Conservation (phyloP, 2,329 filamentous ascomycete genomes). For the Sporothrix curviconia region DNA sequence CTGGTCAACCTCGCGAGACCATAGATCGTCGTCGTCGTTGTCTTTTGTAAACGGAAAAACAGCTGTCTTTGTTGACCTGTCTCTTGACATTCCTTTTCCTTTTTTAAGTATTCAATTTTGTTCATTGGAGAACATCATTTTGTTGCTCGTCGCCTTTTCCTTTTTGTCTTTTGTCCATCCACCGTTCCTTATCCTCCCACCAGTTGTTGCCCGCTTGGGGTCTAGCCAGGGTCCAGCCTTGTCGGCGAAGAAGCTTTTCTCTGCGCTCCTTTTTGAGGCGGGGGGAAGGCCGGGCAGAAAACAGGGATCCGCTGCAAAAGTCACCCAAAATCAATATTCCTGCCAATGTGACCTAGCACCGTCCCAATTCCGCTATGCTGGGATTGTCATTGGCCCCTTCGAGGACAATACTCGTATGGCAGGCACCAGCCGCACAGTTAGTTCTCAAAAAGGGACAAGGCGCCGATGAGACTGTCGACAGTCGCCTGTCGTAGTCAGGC, state of each 20-base stretch:
- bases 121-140: neutral
- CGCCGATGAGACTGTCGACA: too few species aligned
- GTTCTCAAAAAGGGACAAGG: too few species aligned
- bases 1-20: too few species aligned
- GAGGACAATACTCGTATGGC: too few species aligned
- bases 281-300: neutral
- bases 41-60: too few species aligned
- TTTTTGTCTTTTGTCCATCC: neutral
- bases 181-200: neutral
- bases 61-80: neutral
- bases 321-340: conserved; percentile 2
- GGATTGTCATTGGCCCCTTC: neutral
- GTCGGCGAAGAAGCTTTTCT: neutral
- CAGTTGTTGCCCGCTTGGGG: neutral
- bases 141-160: too few species aligned
- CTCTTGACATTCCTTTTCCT: neutral
- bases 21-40: too few species aligned
- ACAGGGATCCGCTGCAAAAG: too few species aligned
- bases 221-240: neutral
- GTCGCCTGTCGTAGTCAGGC: too few species aligned
- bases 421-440: too few species aligned
- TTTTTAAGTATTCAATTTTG: too few species aligned
- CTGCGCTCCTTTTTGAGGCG: too few species aligned
- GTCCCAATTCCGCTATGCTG: neutral
- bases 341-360: neutral